These are phyloP conservation scores for Tetrahymena borealis DNA, from an alignment of 73 alveolate genomes.

Conservation along the genomic window DNA sequence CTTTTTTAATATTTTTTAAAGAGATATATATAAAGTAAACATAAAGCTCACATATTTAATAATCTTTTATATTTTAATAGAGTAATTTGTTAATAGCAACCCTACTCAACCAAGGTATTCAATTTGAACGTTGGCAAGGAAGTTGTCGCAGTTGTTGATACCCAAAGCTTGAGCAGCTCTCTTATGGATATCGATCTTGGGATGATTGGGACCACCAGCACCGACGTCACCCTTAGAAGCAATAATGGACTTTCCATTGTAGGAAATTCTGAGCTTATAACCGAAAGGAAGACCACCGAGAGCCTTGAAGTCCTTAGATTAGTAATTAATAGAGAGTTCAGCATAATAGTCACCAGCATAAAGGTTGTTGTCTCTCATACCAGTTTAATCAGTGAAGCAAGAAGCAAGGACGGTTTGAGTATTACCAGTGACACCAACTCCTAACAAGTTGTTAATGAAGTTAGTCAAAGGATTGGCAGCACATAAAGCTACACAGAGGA, in stretches of 20 bases:
- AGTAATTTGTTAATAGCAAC: no score
- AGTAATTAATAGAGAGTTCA: conserved; percentile 43
- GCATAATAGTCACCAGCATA: conserved; percentile 60
- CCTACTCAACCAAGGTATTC: conserved; percentile 42
- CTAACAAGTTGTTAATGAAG: conserved; percentile 5
- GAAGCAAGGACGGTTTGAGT: conserved; percentile 47
- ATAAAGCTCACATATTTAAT: no score
- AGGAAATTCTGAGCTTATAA: conserved; percentile 47
- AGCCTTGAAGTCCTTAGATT: conserved; percentile 48
- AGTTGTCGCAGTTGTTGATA: conserved; percentile 19
- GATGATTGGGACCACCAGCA: conserved; percentile 58
- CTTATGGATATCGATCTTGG: conserved; percentile 58
- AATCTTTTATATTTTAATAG: no score
- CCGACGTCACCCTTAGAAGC: conserved; percentile 65
- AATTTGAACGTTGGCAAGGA: conserved; percentile 43
- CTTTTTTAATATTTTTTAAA: no score
- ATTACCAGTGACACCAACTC: neutral
- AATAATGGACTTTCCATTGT: conserved; percentile 50
- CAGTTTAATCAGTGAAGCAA: conserved; percentile 35
- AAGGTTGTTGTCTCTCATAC: conserved; percentile 43
- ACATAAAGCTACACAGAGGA: neutral
- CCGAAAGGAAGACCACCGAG: conserved; percentile 54
- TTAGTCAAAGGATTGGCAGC: conserved; percentile 1
- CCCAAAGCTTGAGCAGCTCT: conserved; percentile 50
- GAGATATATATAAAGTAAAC: no score